Evolutionary conservation across 2,329 filamentous ascomycete species (phyloP).

Genomic region (Tolypocladium cylindrosporum): DNA sequence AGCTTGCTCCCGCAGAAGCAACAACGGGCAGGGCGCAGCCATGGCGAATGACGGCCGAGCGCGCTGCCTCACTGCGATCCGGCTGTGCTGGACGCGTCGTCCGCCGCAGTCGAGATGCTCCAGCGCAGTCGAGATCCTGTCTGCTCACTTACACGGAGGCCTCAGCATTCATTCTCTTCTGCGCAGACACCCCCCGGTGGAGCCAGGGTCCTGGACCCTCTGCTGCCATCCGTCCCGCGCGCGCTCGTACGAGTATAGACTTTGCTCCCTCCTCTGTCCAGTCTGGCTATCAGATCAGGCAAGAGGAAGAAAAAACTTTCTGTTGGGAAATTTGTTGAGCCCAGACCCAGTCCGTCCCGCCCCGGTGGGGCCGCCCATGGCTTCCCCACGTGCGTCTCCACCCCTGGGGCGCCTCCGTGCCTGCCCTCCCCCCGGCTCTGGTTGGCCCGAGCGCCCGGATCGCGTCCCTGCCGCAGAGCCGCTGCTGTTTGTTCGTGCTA

Average conservation of each 20-base stretch:
- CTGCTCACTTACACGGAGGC: not conserved
- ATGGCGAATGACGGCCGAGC: not conserved
- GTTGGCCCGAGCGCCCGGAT: not conserved
- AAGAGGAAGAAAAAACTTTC: constrained; percentile 9
- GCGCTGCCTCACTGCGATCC: not conserved
- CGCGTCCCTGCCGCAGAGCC: not conserved
- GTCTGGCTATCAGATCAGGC: not conserved
- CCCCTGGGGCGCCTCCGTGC: not conserved
- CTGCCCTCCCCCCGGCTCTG: not conserved
- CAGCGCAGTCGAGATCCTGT: no score
- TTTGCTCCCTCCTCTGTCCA: no score
- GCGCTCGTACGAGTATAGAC: no score
- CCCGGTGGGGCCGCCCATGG: not conserved
- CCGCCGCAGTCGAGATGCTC: not conserved
- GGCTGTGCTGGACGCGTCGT: no score
- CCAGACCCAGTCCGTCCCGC: constrained; percentile 3
- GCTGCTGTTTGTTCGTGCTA: no score
- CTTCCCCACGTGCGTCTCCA: not conserved
- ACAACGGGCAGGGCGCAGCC: not conserved
- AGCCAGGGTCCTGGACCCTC: not conserved
- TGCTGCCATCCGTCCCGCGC: no score
- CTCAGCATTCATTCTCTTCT: not conserved
- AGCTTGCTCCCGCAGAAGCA: not conserved
- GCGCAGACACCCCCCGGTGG: not conserved
- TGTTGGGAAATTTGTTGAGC: constrained; percentile 29